phyloP scores from a whole-genome alignment of 176 grass and related monocot genomes.

The Raddia guianensis region DNA sequence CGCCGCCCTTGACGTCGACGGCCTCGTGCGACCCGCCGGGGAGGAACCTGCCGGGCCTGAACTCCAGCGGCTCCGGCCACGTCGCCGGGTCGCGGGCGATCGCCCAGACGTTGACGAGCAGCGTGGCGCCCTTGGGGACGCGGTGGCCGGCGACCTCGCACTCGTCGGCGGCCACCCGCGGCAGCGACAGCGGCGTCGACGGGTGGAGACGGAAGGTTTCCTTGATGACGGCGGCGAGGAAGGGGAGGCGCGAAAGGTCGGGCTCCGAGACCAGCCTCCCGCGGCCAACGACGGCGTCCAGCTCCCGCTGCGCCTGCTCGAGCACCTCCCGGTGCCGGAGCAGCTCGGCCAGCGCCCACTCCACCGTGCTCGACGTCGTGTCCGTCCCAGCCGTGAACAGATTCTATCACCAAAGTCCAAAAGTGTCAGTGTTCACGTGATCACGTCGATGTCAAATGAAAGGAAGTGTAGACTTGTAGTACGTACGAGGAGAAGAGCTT shows the following conservation, averaged over 20 bases:
- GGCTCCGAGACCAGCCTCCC: slow-evolving; percentile 43
- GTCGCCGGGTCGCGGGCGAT: slow-evolving; percentile 48
- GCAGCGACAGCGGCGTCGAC: slow-evolving; percentile 65
- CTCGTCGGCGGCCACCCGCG: slow-evolving; percentile 44
- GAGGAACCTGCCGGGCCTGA: slow-evolving; percentile 50
- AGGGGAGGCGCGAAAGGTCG: slow-evolving; percentile 52
- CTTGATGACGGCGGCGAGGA: slow-evolving; percentile 54
- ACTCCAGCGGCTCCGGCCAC: slow-evolving; percentile 52
- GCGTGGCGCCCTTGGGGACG: slow-evolving; percentile 44
- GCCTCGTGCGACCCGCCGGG: slow-evolving; percentile 23
- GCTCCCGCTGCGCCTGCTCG: slow-evolving; percentile 41
- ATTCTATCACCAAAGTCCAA: slow-evolving; percentile 38
- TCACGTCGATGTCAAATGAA: no score
- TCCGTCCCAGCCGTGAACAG: slow-evolving; percentile 64
- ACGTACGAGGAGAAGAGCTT: slow-evolving; percentile 55
- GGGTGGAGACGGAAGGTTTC: slow-evolving; percentile 70
- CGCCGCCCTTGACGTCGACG: slow-evolving; percentile 48
- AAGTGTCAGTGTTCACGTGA: no score
- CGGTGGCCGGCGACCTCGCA: slow-evolving; percentile 55
- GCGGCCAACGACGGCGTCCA: slow-evolving; percentile 43
- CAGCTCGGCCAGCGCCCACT: slow-evolving; percentile 69
- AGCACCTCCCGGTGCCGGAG: slow-evolving; percentile 58
- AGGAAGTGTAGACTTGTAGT: no score
- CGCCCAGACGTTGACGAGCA: slow-evolving; percentile 72
- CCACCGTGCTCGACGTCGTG: slow-evolving; percentile 63